These are phyloP conservation scores for Trichoderma sp. DNA, from an alignment of 2,329 filamentous ascomycete species.

Conservation along the genomic window DNA sequence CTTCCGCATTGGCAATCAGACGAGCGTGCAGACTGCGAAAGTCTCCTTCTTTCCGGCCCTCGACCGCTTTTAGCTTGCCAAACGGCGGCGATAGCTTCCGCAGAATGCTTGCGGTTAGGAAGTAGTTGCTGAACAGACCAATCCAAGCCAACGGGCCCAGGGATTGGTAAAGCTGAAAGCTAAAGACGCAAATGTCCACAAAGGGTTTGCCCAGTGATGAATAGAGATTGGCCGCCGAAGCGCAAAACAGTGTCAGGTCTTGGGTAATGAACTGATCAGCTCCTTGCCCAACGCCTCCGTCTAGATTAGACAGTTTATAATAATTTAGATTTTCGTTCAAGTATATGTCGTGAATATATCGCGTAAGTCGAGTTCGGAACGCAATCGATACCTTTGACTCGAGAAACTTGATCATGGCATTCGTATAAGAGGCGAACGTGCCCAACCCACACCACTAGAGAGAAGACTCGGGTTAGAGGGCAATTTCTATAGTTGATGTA, in stretches of 20 bases:
- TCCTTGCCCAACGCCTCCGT: conserved; percentile 86
- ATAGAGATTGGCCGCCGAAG: conserved; percentile 85
- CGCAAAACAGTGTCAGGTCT: conserved; percentile 92
- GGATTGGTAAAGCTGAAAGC: conserved; percentile 91
- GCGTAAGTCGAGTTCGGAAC: conserved; percentile 88
- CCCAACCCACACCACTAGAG: conserved; percentile 84
- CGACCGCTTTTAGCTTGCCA: conserved; percentile 92
- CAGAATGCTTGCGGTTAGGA: conserved; percentile 86
- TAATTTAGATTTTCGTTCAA: conserved; percentile 93
- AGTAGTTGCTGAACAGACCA: conserved; percentile 87
- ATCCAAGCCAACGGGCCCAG: conserved; percentile 83
- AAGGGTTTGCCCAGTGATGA: conserved; percentile 96
- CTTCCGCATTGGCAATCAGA: conserved; percentile 93
- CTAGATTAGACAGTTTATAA: conserved; percentile 89
- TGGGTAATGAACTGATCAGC: conserved; percentile 98
- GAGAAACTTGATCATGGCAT: conserved; percentile 98
- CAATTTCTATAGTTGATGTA: background rate
- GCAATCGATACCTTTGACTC: conserved; percentile 98
- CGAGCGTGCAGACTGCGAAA: conserved; percentile 89
- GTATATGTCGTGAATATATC: conserved; percentile 97
- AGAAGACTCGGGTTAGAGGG: background rate
- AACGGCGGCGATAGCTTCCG: conserved; percentile 89
- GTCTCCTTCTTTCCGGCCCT: conserved; percentile 91
- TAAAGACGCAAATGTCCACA: conserved; percentile 96
- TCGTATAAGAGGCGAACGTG: conserved; percentile 91